Base-by-base conservation (phyloP, 495 filamentous ascomycete genomes). In the Aspergillus saccharolyticus region DNA sequence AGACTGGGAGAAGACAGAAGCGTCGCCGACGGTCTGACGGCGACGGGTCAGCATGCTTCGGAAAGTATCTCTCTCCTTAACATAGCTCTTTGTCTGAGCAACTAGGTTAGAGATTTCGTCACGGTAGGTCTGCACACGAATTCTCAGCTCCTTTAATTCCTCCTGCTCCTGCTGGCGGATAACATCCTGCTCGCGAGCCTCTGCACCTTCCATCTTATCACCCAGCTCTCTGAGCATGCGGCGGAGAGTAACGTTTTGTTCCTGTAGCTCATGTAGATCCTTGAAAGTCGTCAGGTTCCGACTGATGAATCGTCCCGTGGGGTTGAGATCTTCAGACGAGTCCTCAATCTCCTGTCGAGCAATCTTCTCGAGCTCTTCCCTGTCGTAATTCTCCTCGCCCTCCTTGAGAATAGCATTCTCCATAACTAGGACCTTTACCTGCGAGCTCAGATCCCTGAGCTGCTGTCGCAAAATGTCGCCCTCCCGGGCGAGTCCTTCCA, bases 51-150 rank as follows among this genome's bases (percentile, higher is more conserved):
- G 82, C 84, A 97, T 94, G 43, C 90, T 89, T 25, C 91, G 84
- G 85, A 96, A 97, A 81, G 96, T 97, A 64, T 99, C 92, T 33
- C 94, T 84, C 74, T 99, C 94, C 66, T 89, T 89, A 49, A 93
- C 88, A 62, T 96, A 96, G 70, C 90, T 96, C 76, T 96, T 87
- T 28, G 89, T 88, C 59, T 89, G 86, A 7, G 88, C 83, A 4
- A 86, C 79, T 48, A 94, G 82, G 30, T 87, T 85, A 58, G 87
- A 80, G 33, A 96, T 79, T 64, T 97, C 93, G 80, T 87, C 78
- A 30, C 84, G 76, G 60, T 83, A 81, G 15, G 78, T 78, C 55
- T 81, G 79, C 15, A 81, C 73, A 24, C 88, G 81, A 39, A 81
- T 79, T 44, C 87, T 80, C 14, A 94, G 70, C 42, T 85, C 78